phyloP scores from a whole-genome alignment of 2,329 filamentous ascomycete species.

The Pezicula carpinea region DNA sequence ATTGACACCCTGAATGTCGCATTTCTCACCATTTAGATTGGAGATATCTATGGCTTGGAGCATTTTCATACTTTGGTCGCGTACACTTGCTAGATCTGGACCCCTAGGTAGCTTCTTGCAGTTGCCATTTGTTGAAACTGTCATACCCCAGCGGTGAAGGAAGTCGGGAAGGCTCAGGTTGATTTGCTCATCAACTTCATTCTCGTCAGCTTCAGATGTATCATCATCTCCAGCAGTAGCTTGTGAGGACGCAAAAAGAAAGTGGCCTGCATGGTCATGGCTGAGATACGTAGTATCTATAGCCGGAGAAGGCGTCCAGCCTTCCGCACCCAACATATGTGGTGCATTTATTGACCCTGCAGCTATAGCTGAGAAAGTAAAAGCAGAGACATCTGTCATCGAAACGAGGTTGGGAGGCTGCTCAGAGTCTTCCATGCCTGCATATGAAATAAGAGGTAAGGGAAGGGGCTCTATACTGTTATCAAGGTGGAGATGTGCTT shows the following conservation, averaged over 20 bases:
- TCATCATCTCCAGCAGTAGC: conserved; percentile 10
- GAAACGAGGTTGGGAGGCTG: conserved; percentile 4
- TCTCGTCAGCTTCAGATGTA: conserved; percentile 22
- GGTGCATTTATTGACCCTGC: conserved; percentile 2
- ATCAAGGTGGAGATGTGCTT: conserved; percentile 13
- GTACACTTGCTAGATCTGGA: conserved; percentile 14
- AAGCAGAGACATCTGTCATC: conserved; percentile 5
- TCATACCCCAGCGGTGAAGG: conserved; percentile 40
- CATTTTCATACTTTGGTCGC: conserved; percentile 13
- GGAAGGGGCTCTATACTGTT: conserved; percentile 26
- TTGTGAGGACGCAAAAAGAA: conserved; percentile 3
- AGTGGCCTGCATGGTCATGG: conserved; percentile 6
- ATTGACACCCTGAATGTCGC: conserved; percentile 55
- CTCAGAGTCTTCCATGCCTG: conserved; percentile 1
- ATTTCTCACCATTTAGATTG: conserved; percentile 50
- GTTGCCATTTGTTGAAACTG: conserved; percentile 5
- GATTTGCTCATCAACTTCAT: conserved; percentile 30
- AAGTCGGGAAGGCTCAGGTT: conserved; percentile 48
- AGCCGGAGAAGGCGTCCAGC: conserved; percentile 3
- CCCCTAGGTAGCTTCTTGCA: conserved; percentile 8
- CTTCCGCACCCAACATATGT: conserved; percentile 4
- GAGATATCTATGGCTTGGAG: conserved; percentile 30
- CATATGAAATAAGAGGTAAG: conserved; percentile 9
- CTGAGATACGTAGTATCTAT: conserved; percentile 5
- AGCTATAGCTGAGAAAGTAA: background rate